Evolutionary conservation across 352 stramenopile genomes (phyloP).

Genomic region (Blastocystis sp.): DNA sequence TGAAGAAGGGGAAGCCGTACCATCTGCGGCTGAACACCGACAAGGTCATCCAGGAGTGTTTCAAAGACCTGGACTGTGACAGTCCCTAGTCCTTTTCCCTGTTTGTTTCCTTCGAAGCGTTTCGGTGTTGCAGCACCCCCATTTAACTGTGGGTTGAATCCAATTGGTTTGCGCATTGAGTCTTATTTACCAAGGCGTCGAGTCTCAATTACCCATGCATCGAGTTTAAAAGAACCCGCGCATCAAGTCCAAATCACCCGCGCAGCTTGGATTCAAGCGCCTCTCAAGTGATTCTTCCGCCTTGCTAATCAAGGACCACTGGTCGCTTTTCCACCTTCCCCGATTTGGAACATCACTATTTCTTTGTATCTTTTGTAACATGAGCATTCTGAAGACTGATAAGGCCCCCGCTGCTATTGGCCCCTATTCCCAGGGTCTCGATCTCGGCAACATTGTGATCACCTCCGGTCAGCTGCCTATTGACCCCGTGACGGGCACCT

Average conservation of each 20-base stretch:
- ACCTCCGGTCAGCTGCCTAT: conserved; percentile 68
- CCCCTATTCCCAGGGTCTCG: conserved; percentile 65
- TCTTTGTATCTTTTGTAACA: conserved; percentile 59
- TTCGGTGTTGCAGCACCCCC: too few relatives aligned
- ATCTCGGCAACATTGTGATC: conserved; percentile 53
- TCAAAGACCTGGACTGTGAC: conserved; percentile 23
- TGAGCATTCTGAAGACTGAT: conserved; percentile 68
- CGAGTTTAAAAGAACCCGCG: too few relatives aligned
- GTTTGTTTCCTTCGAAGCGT: conserved; percentile 6
- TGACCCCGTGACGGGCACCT: conserved; percentile 61
- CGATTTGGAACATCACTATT: conserved; percentile 53
- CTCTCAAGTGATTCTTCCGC: not conserved
- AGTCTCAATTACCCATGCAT: too few relatives aligned
- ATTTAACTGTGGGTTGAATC: too few relatives aligned
- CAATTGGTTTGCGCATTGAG: too few relatives aligned
- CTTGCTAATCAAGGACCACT: conserved; percentile 29
- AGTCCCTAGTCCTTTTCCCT: not conserved
- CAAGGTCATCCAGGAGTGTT: conserved; percentile 49
- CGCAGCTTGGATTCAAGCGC: too few relatives aligned
- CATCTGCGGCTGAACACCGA: conserved; percentile 2
- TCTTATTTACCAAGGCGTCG: too few relatives aligned
- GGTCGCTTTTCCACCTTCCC: conserved; percentile 26
- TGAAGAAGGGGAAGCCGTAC: conserved; percentile 7
- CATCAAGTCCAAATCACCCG: too few relatives aligned
- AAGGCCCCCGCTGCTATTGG: conserved; percentile 69